Conservation (phyloP, 768 basidiomycete genomes). For the Agaricus subrufescens region DNA sequence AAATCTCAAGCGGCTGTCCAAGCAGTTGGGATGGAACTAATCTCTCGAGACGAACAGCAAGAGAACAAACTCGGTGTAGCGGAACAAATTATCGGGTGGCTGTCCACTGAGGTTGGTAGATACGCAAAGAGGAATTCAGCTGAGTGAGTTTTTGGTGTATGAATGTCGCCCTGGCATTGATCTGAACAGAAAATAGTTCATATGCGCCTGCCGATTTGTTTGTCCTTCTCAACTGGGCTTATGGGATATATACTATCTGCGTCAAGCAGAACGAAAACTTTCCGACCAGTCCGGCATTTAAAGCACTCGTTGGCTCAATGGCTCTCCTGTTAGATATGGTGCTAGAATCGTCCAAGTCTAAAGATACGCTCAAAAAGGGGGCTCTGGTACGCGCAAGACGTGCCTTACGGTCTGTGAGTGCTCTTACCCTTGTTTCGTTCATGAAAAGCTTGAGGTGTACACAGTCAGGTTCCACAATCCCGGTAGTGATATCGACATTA, state of each 20-base stretch:
- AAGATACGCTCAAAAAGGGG: slow-evolving; percentile 55
- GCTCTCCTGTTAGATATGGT: slow-evolving; percentile 62
- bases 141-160: slow-evolving; percentile 39
- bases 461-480: slow-evolving; percentile 40
- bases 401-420: slow-evolving; percentile 61
- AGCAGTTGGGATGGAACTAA: slow-evolving; percentile 56
- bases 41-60: slow-evolving; percentile 56
- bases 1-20: slow-evolving; percentile 71
- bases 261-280: slow-evolving; percentile 41
- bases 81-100: slow-evolving; percentile 75
- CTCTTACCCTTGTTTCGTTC: not conserved
- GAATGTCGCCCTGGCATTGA: slow-evolving; percentile 5
- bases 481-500: slow-evolving; percentile 47
- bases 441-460: not conserved
- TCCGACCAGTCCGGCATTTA: slow-evolving; percentile 43
- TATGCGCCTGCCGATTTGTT: slow-evolving; percentile 59
- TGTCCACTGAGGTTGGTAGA: slow-evolving; percentile 59
- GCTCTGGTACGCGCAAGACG: slow-evolving; percentile 58
- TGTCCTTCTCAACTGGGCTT: slow-evolving; percentile 69
- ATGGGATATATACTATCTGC: slow-evolving; percentile 54
- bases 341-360: slow-evolving; percentile 45
- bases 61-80: slow-evolving; percentile 53
- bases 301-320: slow-evolving; percentile 47
- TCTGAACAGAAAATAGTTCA: slow-evolving; percentile 28
- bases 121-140: slow-evolving; percentile 48